Percentiles rank a stretch among this genome's conserved stretches.
These are phyloP conservation scores for Chalciporus pseudorubinellus DNA, from an alignment of 768 basidiomycete genomes.

Conservation along the genomic window DNA sequence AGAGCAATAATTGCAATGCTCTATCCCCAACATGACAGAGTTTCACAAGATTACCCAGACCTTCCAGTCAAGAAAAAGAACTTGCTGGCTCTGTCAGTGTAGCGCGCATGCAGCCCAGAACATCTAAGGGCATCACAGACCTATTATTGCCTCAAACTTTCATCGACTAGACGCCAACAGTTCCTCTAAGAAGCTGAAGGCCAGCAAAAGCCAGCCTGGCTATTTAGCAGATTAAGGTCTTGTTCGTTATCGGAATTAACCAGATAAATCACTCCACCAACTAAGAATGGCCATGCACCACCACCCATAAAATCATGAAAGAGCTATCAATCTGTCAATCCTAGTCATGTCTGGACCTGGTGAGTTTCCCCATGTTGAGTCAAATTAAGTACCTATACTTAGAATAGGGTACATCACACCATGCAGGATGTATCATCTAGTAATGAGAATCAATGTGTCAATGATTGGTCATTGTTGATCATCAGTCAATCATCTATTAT, in stretches of 20 bases:
- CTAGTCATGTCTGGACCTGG: too few relatives aligned
- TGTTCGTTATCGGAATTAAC: conserved; percentile 95
- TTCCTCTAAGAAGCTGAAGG: conserved; percentile 83
- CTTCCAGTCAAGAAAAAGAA: conserved; percentile 72
- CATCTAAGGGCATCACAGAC: conserved; percentile 91
- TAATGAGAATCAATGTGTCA: too few relatives aligned
- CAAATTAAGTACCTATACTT: too few relatives aligned
- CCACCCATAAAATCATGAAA: conserved; percentile 84
- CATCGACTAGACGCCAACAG: conserved; percentile 76
- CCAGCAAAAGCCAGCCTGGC: conserved; percentile 73
- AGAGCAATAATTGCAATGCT: conserved; percentile 91
- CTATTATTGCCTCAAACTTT: conserved; percentile 91
- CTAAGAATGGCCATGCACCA: conserved; percentile 90
- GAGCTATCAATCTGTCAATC: conserved; percentile 82
- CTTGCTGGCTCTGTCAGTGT: conserved; percentile 89
- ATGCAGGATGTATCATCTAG: too few relatives aligned
- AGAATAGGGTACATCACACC: too few relatives aligned
- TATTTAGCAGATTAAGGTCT: conserved; percentile 95
- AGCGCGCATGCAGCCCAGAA: conserved; percentile 85
- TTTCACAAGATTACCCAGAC: conserved; percentile 79
- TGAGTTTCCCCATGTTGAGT: too few relatives aligned
- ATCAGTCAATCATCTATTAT: too few relatives aligned
- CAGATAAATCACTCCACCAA: conserved; percentile 92
- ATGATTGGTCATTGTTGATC: too few relatives aligned
- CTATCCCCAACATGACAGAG: conserved; percentile 82